Base-by-base conservation (phyloP, 441 rosid species). In the Macaranga tanarius region DNA sequence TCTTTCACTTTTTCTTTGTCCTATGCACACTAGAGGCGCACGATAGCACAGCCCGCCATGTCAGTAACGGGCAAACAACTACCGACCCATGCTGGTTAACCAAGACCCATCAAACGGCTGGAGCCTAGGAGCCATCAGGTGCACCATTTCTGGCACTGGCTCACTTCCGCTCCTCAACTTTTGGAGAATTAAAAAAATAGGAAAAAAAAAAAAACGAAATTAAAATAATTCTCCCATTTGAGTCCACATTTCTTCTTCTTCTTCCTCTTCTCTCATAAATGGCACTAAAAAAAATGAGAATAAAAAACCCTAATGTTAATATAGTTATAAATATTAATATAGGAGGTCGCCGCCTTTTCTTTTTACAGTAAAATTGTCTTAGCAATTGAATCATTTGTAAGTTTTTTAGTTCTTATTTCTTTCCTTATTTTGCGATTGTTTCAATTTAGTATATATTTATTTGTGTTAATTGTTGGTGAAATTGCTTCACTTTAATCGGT, bases 311-410 rank as follows among this genome's bases (percentile, higher is more conserved):
- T 75, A 70, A 34, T 34, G 38, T 34, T 34, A 34, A 34, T 34
- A 34, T 3, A 34, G 6, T 4, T 34, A 4, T 34, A n/a, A n/a
- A n/a, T 34, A 34, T 34, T 34, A 3, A 34, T 34, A 75, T 13
- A 17, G 28, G n/a, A 34, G 58, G 52, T 70, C 70, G 71, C 78
- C 70, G 74, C 62, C 70, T 45, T 63, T 63, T 16, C 20, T 56
- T 9, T 69, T 70, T 55, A 52, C 9, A 55, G 51, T 47, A 7
- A 61, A 63, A 62, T 16, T 20, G 7, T 11, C 56, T 20, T 67
- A 38, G n/a, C 26, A 2, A 8, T 67, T 11, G 10, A 17, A 34
- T 28, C 54, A 51, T 28, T 11, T 23, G 58, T 73, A 20, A 70
- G 66, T 47, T 59, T 47, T 47, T 48, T 4, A n/a, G 26, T 17